phyloP scores from a whole-genome alignment of 768 basidiomycete species.

The Steccherinum ochraceum region DNA sequence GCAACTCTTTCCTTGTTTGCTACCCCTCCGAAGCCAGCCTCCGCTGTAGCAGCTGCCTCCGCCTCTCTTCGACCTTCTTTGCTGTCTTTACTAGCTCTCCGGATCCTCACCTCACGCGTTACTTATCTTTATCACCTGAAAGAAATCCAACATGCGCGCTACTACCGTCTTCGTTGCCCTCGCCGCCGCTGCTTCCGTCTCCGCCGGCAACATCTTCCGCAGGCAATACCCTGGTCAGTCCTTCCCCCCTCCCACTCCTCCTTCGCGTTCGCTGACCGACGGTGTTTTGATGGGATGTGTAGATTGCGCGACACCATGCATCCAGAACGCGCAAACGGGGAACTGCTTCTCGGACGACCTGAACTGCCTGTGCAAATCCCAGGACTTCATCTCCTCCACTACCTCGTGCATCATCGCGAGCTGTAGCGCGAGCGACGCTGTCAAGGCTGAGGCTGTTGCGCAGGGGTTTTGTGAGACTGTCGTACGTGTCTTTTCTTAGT shows the following conservation, averaged over 20 bases:
- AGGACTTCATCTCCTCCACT: conserved; percentile 19
- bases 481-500: conserved; percentile 13
- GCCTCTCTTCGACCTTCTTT: conserved; percentile 15
- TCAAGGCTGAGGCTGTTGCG: conserved; percentile 19
- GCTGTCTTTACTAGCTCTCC: conserved; percentile 5
- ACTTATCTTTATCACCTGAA: background rate
- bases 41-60: conserved; percentile 18
- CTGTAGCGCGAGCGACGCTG: conserved; percentile 20
- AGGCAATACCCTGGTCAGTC: conserved; percentile 12
- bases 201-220: conserved; percentile 7
- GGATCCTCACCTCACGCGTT: conserved; percentile 10
- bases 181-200: conserved; percentile 20
- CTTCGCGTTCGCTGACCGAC: conserved; percentile 3
- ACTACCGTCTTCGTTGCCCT: conserved; percentile 30
- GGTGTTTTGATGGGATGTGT: background rate
- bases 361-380: conserved; percentile 35
- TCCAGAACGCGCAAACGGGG: conserved; percentile 35
- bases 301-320: conserved; percentile 52
- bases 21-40: conserved; percentile 10
- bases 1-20: conserved; percentile 22
- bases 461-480: conserved; percentile 19
- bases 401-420: conserved; percentile 22
- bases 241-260: background rate
- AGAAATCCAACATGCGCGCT: conserved; percentile 41
- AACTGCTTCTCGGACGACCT: conserved; percentile 45